Evolutionary conservation across 306 rosid species (phyloP).

Genomic region (Erythrophleum fordii): DNA sequence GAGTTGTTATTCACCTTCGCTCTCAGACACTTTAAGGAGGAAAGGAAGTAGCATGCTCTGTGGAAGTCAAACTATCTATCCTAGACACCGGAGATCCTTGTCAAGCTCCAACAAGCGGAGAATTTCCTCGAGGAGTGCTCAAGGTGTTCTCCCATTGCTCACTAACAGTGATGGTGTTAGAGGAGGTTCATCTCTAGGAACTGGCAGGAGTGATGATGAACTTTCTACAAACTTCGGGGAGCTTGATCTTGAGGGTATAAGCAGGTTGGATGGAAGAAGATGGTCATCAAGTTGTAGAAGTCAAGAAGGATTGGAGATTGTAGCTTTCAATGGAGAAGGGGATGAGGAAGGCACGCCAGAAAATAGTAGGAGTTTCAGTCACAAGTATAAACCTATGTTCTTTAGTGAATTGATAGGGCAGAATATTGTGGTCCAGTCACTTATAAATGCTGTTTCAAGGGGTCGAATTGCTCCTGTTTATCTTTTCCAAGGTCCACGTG

Average conservation of each 20-base stretch:
- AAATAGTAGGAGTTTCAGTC: conserved; percentile 69
- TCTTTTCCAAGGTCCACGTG: conserved; percentile 98
- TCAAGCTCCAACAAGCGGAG: conserved; percentile 64
- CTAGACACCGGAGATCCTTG: conserved; percentile 56
- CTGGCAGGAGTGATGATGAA: conserved; percentile 91
- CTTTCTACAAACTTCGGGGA: conserved; percentile 93
- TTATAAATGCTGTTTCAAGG: conserved; percentile 74
- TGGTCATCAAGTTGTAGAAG: conserved; percentile 98
- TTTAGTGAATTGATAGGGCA: conserved; percentile 90
- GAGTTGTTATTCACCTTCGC: conserved; percentile 89
- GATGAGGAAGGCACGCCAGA: conserved; percentile 84
- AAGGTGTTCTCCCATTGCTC: conserved; percentile 87
- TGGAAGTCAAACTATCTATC: conserved; percentile 75
- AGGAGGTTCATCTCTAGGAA: conserved; percentile 82
- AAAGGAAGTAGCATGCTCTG: conserved; percentile 84
- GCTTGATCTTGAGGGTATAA: conserved; percentile 97
- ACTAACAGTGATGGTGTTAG: conserved; percentile 60
- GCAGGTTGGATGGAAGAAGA: conserved; percentile 94
- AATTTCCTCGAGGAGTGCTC: conserved; percentile 66
- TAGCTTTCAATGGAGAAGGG: conserved; percentile 74
- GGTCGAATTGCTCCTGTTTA: conserved; percentile 94
- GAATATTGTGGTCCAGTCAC: conserved; percentile 94
- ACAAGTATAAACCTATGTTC: conserved; percentile 86
- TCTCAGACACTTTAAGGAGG: conserved; percentile 86
- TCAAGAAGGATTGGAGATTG: conserved; percentile 91